Evolutionary conservation across 805 yeast genomes (phyloP), one percentile per base, ranked within the genome.

Genomic region (Pichia deserticola): DNA sequence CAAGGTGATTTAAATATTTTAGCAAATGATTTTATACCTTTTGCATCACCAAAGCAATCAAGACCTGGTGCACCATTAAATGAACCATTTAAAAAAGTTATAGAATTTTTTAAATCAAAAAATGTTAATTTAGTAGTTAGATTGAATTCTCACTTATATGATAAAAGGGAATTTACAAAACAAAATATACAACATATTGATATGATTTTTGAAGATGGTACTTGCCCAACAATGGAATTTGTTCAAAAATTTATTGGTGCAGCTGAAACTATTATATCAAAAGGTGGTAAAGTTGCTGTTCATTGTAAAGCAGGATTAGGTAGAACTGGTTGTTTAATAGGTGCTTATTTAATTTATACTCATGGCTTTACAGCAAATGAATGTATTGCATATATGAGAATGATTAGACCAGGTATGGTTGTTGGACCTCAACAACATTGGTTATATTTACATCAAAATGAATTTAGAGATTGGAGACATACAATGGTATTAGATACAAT

Each of bases 351-450:
- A 57, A 93, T 93, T 45, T 93, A 93, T 64, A 89, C 96, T 3
- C 93, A 92, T 65, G 97, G 97, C 0, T 93, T 93, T 64, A 93
- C 98, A 5, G 99, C 99, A 3, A 86, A 79, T 64, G 99, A 93
- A 67, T 93, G 96, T 67, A 93, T 93, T 59, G 96, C 92, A 1
- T 93, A 89, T 63, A 86, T 93, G 92, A 78, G 99, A 65, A 86
- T 93, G 79, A 76, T 93, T 54, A 79, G 99, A 57, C 99, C 99
- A 0, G 99, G 99, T 40, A 93, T 93, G 99, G 97, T 93, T n/a
- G 99, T 93, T 33, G 99, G 99, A 0, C 99, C 99, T 2, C 99
- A 93, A 67, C 99, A 93, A 65, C 99, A 93, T 70, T 93, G 99
- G 99, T 75, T 93, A 51, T 93, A 93, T 63, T 76, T 93, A 55